Percentiles rank a stretch among this genome's conserved stretches.
Conservation (phyloP, 2,329 filamentous ascomycete species). For the Aspergillus texensis region DNA sequence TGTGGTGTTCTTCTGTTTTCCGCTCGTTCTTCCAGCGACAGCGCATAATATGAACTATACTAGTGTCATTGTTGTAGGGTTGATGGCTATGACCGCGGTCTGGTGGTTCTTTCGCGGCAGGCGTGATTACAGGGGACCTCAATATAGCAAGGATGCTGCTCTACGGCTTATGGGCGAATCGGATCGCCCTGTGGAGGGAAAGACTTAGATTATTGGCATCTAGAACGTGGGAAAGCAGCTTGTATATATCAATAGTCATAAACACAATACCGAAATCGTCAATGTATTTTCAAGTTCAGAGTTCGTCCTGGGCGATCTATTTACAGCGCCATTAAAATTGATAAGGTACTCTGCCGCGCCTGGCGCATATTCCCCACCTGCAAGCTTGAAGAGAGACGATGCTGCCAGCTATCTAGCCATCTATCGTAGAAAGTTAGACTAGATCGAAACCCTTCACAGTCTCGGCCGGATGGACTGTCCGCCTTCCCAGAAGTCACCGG, state of each 20-base stretch:
- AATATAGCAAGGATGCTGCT: conserved; percentile 54
- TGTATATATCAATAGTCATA: not conserved
- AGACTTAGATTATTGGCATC: not conserved
- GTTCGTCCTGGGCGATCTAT: not conserved
- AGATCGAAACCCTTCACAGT: conserved; percentile 19
- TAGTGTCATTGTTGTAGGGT: conserved; percentile 40
- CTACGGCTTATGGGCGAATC: conserved; percentile 53
- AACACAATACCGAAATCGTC: not conserved
- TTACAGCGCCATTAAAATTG: not conserved
- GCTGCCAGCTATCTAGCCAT: not conserved
- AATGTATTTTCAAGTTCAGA: not conserved
- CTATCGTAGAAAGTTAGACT: not conserved
- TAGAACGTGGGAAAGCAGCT: no score
- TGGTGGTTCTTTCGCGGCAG: conserved; percentile 39
- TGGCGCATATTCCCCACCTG: not conserved
- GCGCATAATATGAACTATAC: conserved; percentile 58
- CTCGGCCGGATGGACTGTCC: conserved; percentile 59
- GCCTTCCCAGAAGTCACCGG: conserved; percentile 70
- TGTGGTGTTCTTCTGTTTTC: conserved; percentile 67
- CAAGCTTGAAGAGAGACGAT: not conserved
- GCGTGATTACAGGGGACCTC: conserved; percentile 37
- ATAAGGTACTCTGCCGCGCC: not conserved
- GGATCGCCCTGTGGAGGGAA: conserved; percentile 15
- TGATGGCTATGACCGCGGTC: conserved; percentile 34
- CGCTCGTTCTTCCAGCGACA: conserved; percentile 50